Conservation (phyloP, 2,329 filamentous ascomycete genomes). For the Xylogone sp. region DNA sequence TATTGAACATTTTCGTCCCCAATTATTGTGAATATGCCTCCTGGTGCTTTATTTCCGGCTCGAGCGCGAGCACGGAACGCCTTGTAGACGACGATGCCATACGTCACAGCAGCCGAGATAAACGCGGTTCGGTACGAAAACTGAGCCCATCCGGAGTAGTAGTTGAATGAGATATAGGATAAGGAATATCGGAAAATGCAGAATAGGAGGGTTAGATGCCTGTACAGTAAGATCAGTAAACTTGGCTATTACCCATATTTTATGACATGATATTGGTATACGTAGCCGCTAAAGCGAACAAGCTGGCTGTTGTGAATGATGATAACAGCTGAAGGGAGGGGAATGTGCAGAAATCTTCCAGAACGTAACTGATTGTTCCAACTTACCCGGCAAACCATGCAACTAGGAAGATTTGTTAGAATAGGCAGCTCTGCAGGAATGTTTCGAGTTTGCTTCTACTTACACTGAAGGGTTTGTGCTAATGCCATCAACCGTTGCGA, state of each 20-base stretch:
- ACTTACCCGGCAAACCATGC: constrained; percentile 81
- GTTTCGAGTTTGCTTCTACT: constrained; percentile 35
- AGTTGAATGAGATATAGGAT: constrained; percentile 88
- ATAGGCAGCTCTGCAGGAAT: constrained; percentile 12
- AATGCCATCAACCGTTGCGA: constrained; percentile 64
- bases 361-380: constrained; percentile 7
- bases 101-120: constrained; percentile 82
- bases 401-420: constrained; percentile 44
- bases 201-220: constrained; percentile 82
- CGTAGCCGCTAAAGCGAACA: constrained; percentile 7
- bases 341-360: background rate
- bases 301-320: background rate
- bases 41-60: constrained; percentile 57
- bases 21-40: constrained; percentile 61
- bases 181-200: constrained; percentile 78
- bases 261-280: background rate
- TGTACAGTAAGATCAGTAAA: constrained; percentile 34
- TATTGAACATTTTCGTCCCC: constrained; percentile 98
- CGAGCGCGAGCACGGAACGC: constrained; percentile 83
- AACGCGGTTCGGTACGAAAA: constrained; percentile 91
- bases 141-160: constrained; percentile 69
- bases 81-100: constrained; percentile 99
- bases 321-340: background rate
- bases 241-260: background rate
- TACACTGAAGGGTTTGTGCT: constrained; percentile 90